A percentile compares a stretch with the other conserved stretches of the same genome.
Evolutionary conservation across 176 grass and related monocot species (phyloP).

Genomic region (Oryza rufipogon): DNA sequence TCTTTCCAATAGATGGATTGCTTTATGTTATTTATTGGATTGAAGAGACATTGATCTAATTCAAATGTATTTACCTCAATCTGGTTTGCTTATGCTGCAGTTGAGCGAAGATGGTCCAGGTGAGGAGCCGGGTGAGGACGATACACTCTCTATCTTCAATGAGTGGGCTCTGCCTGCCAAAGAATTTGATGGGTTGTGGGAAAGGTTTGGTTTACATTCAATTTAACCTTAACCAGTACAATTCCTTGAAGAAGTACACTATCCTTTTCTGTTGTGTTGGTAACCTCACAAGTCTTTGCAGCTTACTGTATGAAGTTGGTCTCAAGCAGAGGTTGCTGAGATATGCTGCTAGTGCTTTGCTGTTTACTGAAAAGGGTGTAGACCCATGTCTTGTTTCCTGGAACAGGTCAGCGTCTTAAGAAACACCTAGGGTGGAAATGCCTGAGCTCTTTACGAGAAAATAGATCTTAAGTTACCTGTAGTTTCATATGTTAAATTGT

Average conservation of each 20-base stretch:
- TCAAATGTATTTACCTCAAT: conserved; percentile 28
- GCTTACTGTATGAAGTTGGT: conserved; percentile 97
- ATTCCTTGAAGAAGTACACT: not conserved
- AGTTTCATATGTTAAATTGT: not conserved
- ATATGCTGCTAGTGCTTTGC: conserved; percentile 95
- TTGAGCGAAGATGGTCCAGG: conserved; percentile 96
- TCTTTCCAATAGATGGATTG: conserved; percentile 4
- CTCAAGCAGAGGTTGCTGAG: conserved; percentile 93
- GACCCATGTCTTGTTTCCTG: conserved; percentile 93
- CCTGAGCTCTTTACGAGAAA: conserved; percentile 15
- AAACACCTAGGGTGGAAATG: not conserved
- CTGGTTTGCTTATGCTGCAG: conserved; percentile 51
- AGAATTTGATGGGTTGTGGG: conserved; percentile 99
- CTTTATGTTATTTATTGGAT: conserved; percentile 7
- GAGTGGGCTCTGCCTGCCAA: conserved; percentile 90
- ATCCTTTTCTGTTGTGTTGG: conserved; percentile 14
- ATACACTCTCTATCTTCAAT: conserved; percentile 90
- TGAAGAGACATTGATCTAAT: not conserved
- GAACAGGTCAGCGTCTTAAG: conserved; percentile 71
- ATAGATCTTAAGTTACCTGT: not conserved
- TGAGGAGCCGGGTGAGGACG: conserved; percentile 89
- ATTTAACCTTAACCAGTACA: conserved; percentile 30
- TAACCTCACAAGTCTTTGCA: conserved; percentile 48
- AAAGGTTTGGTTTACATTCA: conserved; percentile 63
- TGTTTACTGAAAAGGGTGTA: conserved; percentile 95